phyloP scores from a whole-genome alignment of 371 early-diverging fungal genomes.

The Vairimorpha ceranae region DNA sequence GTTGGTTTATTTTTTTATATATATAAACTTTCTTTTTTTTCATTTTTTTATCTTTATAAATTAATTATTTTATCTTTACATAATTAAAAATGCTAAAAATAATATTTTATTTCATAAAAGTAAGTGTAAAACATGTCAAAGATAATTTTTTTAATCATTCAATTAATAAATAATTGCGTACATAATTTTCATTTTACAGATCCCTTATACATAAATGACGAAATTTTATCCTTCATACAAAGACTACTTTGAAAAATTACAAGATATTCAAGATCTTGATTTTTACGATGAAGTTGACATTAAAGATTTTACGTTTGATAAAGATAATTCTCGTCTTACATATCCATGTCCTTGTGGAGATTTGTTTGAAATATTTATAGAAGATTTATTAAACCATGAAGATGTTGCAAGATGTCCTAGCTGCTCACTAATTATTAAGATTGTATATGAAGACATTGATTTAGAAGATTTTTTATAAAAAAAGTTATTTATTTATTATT shows the following conservation, averaged over 20 bases:
- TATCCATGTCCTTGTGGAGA: conserved; percentile 99
- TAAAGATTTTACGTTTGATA: conserved; percentile 87
- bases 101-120: no score
- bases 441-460: conserved; percentile 63
- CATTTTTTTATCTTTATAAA: no score
- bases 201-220: not conserved
- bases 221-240: not conserved
- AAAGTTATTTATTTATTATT: not conserved
- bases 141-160: no score
- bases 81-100: no score
- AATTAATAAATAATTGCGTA: no score
- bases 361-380: conserved; percentile 75
- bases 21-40: no score
- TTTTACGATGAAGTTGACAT: conserved; percentile 71
- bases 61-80: no score
- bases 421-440: conserved; percentile 77
- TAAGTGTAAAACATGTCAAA: no score
- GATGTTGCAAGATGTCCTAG: conserved; percentile 85
- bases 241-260: conserved; percentile 2
- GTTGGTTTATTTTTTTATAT: no score
- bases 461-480: not conserved
- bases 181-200: no score
- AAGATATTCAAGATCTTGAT: not conserved
- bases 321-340: conserved; percentile 71
- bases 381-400: conserved; percentile 79